Evolutionary conservation across 2,329 filamentous ascomycete genomes (phyloP).

Genomic region (Pseudopithomyces chartarum): DNA sequence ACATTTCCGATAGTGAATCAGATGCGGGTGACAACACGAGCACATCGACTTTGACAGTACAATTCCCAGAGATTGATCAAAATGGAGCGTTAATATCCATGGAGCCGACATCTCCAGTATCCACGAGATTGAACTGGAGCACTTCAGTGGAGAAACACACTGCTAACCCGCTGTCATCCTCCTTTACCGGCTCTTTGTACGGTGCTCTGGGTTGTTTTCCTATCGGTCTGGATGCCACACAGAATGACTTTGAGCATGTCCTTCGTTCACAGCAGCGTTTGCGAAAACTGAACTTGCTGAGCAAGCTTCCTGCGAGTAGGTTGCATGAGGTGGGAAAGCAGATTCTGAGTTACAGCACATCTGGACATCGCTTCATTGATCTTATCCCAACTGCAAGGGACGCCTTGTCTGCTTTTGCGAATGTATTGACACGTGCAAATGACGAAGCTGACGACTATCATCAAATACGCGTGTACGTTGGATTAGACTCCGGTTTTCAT

Average conservation of each 20-base stretch:
- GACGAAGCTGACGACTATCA: conserved; percentile 36
- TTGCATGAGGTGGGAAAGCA: conserved; percentile 24
- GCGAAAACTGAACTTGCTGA: conserved; percentile 36
- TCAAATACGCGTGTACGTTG: conserved; percentile 37
- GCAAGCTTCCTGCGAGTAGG: conserved; percentile 26
- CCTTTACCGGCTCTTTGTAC: conserved; percentile 32
- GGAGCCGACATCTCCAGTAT: conserved; percentile 23
- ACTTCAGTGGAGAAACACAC: conserved; percentile 25
- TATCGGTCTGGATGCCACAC: conserved; percentile 38
- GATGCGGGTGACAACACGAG: conserved; percentile 32
- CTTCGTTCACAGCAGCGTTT: conserved; percentile 38
- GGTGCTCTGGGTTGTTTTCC: conserved; percentile 42
- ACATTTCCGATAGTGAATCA: conserved; percentile 22
- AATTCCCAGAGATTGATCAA: conserved; percentile 40
- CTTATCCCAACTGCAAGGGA: conserved; percentile 27
- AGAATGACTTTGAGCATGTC: conserved; percentile 38
- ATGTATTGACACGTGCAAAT: conserved; percentile 23
- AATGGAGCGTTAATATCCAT: conserved; percentile 29
- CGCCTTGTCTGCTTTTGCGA: conserved; percentile 28
- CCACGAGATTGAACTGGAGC: conserved; percentile 35
- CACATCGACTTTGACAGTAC: conserved; percentile 36
- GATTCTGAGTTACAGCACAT: conserved; percentile 21
- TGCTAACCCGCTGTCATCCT: conserved; percentile 40
- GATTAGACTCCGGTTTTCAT: conserved; percentile 46
- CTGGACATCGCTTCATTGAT: conserved; percentile 21